phyloP scores from a whole-genome alignment of 2,329 filamentous ascomycete species.

The Parascedosporium putredinis region DNA sequence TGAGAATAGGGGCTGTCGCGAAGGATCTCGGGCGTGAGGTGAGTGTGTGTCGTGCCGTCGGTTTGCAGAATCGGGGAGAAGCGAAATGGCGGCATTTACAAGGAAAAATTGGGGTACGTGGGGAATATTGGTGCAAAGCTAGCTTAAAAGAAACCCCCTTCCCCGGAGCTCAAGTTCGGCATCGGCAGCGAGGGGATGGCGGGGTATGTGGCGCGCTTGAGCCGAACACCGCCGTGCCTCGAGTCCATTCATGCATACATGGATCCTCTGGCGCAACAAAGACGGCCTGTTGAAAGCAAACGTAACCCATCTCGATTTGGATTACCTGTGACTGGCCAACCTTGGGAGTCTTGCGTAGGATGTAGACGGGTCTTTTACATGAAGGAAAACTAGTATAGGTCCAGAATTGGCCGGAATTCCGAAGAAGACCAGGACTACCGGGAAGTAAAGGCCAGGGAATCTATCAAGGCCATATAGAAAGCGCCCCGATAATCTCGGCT shows the following conservation, averaged over 20 bases:
- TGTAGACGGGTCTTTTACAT: too few relatives aligned
- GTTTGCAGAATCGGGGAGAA: neutral
- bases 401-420: too few relatives aligned
- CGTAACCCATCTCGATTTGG: too few relatives aligned
- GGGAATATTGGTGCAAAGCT: conserved; percentile 5
- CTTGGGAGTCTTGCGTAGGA: too few relatives aligned
- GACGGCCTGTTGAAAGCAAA: too few relatives aligned
- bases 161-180: too few relatives aligned
- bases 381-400: too few relatives aligned
- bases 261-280: too few relatives aligned
- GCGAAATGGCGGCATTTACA: neutral
- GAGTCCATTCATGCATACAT: too few relatives aligned
- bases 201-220: neutral
- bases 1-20: conserved; percentile 14
- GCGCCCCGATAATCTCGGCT: too few relatives aligned
- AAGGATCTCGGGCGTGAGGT: neutral
- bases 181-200: neutral
- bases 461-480: neutral
- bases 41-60: neutral
- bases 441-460: neutral
- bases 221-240: neutral
- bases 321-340: too few relatives aligned
- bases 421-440: neutral
- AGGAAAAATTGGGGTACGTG: neutral
- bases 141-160: too few relatives aligned